phyloP scores from a whole-genome alignment of 768 basidiomycete species.

The Mycena epipterygia region DNA sequence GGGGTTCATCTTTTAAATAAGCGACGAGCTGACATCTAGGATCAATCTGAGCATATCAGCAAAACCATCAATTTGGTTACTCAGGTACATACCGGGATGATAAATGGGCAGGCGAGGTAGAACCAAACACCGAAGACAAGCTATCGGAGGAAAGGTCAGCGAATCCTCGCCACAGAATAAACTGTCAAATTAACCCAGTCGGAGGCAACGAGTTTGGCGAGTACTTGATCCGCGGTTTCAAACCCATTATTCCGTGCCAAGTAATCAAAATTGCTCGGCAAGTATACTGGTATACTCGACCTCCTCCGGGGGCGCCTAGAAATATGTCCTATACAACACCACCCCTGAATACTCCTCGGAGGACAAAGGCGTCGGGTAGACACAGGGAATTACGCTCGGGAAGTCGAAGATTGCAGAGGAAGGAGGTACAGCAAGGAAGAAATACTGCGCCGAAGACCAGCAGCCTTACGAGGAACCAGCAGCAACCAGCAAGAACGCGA shows the following conservation, averaged over 20 bases:
- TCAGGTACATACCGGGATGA: slow-evolving; percentile 61
- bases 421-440: too few species aligned
- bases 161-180: background rate
- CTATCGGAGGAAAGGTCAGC: slow-evolving; percentile 49
- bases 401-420: too few species aligned
- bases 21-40: slow-evolving; percentile 70
- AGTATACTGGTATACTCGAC: too few species aligned
- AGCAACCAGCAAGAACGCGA: too few species aligned
- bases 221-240: slow-evolving; percentile 55
- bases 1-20: slow-evolving; percentile 85
- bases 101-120: slow-evolving; percentile 74
- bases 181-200: slow-evolving; percentile 57
- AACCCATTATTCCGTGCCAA: slow-evolving; percentile 75
- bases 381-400: too few species aligned
- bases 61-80: background rate
- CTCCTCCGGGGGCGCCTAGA: too few species aligned
- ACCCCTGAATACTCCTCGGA: too few species aligned
- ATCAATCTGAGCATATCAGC: slow-evolving; percentile 58
- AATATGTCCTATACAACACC: too few species aligned
- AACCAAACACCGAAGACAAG: slow-evolving; percentile 75
- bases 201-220: slow-evolving; percentile 62
- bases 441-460: too few species aligned
- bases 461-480: too few species aligned
- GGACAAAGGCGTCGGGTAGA: too few species aligned
- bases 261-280: slow-evolving; percentile 79